Conservation (phyloP, 345 rosid genomes). For the Gossypium turneri region DNA sequence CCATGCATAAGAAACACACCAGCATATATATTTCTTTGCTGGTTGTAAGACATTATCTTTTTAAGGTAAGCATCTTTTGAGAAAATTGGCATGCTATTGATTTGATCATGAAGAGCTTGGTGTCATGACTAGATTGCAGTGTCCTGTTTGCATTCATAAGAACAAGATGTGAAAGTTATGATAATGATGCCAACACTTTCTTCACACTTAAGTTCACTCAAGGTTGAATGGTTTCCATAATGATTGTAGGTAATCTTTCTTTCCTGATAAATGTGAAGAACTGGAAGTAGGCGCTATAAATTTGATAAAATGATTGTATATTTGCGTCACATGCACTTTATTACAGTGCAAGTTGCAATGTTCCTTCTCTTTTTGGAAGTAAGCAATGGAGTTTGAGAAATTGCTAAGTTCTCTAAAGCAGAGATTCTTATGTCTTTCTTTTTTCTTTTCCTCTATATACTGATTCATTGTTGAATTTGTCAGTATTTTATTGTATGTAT, state of each 20-base stretch:
- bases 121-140: neutral
- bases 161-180: neutral
- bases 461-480: neutral
- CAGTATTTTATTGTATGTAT: constrained; percentile 1
- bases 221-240: neutral
- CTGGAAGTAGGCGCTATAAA: neutral
- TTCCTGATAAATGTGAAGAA: neutral
- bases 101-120: neutral
- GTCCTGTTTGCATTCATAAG: neutral
- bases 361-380: neutral
- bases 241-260: neutral
- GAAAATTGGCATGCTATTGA: neutral
- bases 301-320: neutral
- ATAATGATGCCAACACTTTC: neutral
- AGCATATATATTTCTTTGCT: neutral
- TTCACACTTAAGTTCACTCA: neutral
- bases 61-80: neutral
- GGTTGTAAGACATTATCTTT: neutral
- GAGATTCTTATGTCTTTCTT: neutral
- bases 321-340: neutral
- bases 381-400: neutral
- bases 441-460: neutral
- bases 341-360: neutral
- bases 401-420: neutral
- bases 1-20: neutral